Evolutionary conservation across 192 early-diverging fungal genomes (phyloP), one percentile per base, ranked within the genome.

Genomic region (Backusella tuberculispora): DNA sequence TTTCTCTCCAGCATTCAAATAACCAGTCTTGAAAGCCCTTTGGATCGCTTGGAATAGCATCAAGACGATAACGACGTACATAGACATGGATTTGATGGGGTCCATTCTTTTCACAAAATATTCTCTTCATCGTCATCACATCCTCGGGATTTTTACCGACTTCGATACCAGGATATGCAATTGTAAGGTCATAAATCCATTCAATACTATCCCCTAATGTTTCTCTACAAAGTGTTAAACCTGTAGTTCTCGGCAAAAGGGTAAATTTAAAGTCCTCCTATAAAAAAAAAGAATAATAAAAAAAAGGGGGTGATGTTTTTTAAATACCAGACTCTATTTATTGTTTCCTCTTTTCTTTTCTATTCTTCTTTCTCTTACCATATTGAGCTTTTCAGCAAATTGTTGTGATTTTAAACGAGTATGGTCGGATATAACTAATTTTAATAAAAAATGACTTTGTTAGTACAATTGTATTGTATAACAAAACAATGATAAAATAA

Each of bases 181-280:
- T 87, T 2, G 98, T 96, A 6, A 96, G 71, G 78, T 99, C 96
- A 72, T 92, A 96, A 14, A 99, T 45, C 73, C 94, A 92, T 43
- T 90, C 85, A 19, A 92, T 82, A 5, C 88, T 83, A 63, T 85
- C 84, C 10, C 86, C 86, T 43, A 98, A 84, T 66, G 87, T 83
- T 66, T 89, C 85, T 64, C 91, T 79, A 68, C 90, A 92, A 69
- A 93, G 87, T 71, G 86, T 89, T 41, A 95, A 84, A 41, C 98
- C 98, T 5, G 94, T 96, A 5, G 87, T 84, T 14, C 94, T 91
- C 15, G 98, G 98, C 60, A 98, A 74, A 45, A 99, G 74, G n/a
- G 94, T 89, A 83, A 92, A 87, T 44, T 86, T 83, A 40, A 85
- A 90, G 29, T 88, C 86, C 15, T 74, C 71, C 88, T 90, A 84